Conservation (phyloP, 169 alveolate genomes). For the Plasmodium vinckei region DNA sequence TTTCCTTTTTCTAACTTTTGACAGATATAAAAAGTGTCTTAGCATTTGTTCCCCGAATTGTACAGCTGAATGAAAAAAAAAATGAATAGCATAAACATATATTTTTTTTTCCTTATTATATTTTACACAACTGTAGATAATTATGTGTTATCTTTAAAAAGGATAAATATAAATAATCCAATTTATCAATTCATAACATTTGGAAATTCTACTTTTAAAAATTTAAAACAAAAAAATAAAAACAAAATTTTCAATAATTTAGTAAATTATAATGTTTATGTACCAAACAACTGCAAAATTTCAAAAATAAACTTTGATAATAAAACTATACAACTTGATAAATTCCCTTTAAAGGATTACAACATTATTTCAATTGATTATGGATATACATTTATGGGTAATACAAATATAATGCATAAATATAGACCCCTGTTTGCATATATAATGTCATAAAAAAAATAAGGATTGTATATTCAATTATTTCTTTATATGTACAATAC, state of each 20-base stretch:
- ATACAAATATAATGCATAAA: constrained; percentile 1
- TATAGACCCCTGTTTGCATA: neutral
- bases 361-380: constrained; percentile 64
- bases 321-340: constrained; percentile 4
- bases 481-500: neutral
- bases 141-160: neutral
- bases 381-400: constrained; percentile 71
- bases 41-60: constrained; percentile 58
- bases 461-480: neutral
- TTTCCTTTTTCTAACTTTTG: neutral
- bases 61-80: constrained; percentile 62
- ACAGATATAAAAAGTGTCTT: constrained; percentile 63
- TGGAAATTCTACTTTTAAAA: neutral
- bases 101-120: constrained; percentile 8
- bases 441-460: neutral
- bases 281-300: constrained; percentile 20
- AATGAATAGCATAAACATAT: constrained; percentile 21
- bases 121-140: constrained; percentile 5
- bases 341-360: constrained; percentile 27
- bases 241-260: constrained; percentile 5
- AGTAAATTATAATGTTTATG: constrained; percentile 27
- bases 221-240: constrained; percentile 10
- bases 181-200: neutral
- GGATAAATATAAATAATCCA: neutral
- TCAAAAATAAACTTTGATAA: constrained; percentile 21